Evolutionary conservation across 2,329 filamentous ascomycete genomes (phyloP).

Genomic region (Lomentospora prolificans): DNA sequence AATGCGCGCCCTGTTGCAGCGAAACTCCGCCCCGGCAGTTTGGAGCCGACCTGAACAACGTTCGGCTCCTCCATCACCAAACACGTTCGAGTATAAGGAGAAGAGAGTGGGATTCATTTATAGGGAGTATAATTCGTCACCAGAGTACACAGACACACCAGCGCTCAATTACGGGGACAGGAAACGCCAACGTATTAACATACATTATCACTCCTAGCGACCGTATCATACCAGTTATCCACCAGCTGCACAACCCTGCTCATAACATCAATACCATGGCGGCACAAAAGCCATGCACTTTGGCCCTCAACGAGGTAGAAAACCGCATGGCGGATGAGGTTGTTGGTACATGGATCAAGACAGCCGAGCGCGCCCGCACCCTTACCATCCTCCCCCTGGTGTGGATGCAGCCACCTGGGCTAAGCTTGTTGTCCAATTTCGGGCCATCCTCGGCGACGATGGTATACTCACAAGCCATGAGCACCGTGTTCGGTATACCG

Average conservation of each 20-base stretch:
- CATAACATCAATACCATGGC: background rate
- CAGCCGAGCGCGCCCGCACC: background rate
- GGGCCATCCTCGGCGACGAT: background rate
- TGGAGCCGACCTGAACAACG: background rate
- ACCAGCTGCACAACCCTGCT: background rate
- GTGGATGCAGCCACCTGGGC: constrained; percentile 3
- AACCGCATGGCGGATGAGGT: constrained; percentile 4
- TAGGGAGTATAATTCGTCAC: background rate
- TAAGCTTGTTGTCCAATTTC: background rate
- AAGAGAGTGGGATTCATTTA: background rate
- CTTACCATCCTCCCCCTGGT: constrained; percentile 1
- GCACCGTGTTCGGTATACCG: background rate
- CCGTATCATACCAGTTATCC: too few relatives aligned
- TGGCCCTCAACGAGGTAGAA: constrained; percentile 1
- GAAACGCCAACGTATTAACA: too few relatives aligned
- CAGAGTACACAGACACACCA: background rate
- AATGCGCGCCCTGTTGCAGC: background rate
- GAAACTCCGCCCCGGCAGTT: background rate
- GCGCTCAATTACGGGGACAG: too few relatives aligned
- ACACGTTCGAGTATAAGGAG: background rate
- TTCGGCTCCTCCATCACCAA: background rate
- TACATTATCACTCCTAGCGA: too few relatives aligned
- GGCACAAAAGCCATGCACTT: background rate
- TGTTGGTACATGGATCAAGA: constrained; percentile 3
- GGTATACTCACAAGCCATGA: background rate